A percentile compares a stretch with the other conserved stretches of the same genome.
These are phyloP conservation scores for Platanthera guangdongensis DNA, from an alignment of 106 monocot species.

Conservation along the genomic window DNA sequence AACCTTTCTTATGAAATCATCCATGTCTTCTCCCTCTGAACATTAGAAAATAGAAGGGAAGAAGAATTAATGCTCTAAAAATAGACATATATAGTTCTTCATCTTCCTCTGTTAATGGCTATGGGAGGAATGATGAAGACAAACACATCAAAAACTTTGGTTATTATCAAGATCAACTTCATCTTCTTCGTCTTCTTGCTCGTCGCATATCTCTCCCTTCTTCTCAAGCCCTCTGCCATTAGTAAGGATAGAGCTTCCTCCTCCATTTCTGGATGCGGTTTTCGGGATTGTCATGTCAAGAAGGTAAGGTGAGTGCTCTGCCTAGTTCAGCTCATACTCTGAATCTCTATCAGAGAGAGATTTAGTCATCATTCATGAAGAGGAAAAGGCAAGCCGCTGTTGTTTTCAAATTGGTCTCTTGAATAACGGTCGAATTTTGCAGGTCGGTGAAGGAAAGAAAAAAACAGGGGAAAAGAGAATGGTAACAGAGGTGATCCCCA, in stretches of 20 bases:
- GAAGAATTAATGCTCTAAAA: background rate
- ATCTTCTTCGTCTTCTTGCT: slow-evolving; percentile 54
- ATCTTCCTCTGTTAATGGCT: slow-evolving; percentile 3
- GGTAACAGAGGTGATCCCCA: slow-evolving; percentile 14
- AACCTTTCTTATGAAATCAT: background rate
- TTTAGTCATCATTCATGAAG: background rate
- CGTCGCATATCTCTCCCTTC: slow-evolving; percentile 39
- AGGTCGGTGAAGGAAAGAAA: slow-evolving; percentile 18
- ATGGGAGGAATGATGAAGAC: slow-evolving; percentile 37
- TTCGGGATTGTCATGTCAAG: slow-evolving; percentile 31
- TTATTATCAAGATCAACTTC: slow-evolving; percentile 50
- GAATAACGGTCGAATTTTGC: slow-evolving; percentile 1
- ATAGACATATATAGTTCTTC: background rate
- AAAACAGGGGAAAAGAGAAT: slow-evolving; percentile 15
- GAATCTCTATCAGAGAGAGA: background rate
- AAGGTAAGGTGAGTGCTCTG: slow-evolving; percentile 70
- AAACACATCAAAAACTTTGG: slow-evolving; percentile 29
- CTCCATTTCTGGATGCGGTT: slow-evolving; percentile 25
- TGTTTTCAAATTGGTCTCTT: background rate
- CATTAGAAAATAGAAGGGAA: background rate
- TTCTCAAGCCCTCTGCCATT: slow-evolving; percentile 33
- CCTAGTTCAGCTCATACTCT: background rate
- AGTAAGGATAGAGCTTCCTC: slow-evolving; percentile 10
- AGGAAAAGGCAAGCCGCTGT: background rate
- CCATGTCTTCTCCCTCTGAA: background rate